A percentile compares a stretch with the other conserved stretches of the same genome.
phyloP scores from a whole-genome alignment of 495 filamentous ascomycete genomes.

The Neurospora pannonica region DNA sequence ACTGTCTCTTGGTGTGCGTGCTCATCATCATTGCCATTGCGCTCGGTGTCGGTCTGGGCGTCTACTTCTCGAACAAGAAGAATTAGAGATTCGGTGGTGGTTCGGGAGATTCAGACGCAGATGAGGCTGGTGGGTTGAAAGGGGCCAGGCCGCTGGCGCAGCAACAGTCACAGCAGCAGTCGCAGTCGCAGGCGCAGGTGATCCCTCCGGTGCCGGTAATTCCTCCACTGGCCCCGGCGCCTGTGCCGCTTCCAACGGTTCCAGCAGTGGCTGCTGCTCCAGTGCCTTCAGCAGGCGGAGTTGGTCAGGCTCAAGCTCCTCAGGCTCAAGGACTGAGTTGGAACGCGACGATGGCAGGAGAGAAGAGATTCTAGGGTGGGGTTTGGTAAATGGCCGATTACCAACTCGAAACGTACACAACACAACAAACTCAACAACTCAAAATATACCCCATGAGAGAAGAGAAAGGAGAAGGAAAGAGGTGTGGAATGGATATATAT shows the following conservation, averaged over 20 bases:
- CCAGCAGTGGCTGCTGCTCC: neutral
- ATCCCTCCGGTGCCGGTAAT: neutral
- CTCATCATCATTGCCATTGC: slow-evolving; percentile 45
- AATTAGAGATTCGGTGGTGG: neutral
- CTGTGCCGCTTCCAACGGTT: neutral
- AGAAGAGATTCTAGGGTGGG: neutral
- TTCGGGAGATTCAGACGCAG: neutral
- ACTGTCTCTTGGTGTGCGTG: slow-evolving; percentile 50
- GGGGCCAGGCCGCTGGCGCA: neutral
- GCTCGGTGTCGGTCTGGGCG: slow-evolving; percentile 35
- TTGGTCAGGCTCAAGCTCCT: neutral
- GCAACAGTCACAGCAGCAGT: slow-evolving; percentile 4
- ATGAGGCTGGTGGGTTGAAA: neutral
- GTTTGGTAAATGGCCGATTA: neutral
- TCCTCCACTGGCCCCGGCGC: neutral
- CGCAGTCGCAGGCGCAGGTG: slow-evolving; percentile 7
- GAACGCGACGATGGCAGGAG: neutral
- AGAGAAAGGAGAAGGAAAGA: neutral
- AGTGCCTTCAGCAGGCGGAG: neutral
- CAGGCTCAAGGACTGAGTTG: neutral
- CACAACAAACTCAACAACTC: neutral
- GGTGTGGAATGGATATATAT: neutral
- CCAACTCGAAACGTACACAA: neutral
- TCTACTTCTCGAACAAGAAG: slow-evolving; percentile 13
- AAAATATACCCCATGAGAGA: neutral